phyloP scores from a whole-genome alignment of 2,329 filamentous ascomycete species.

The Colletotrichum camelliae region DNA sequence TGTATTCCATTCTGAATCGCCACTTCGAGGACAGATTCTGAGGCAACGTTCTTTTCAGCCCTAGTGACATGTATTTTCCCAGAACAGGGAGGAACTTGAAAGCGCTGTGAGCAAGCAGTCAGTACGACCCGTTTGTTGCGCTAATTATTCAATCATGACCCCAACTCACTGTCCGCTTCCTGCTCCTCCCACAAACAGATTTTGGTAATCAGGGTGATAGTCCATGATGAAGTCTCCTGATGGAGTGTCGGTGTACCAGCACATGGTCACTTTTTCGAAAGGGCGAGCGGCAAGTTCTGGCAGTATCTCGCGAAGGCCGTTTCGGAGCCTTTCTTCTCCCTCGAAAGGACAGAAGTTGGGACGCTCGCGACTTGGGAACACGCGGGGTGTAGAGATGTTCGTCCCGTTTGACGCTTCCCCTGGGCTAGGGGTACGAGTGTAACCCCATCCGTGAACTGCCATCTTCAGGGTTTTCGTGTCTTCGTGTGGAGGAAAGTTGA shows the following conservation, averaged over 20 bases:
- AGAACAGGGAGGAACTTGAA: constrained; percentile 32
- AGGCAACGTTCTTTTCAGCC: constrained; percentile 31
- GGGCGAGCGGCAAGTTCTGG: constrained; percentile 57
- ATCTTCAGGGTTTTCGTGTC: constrained; percentile 60
- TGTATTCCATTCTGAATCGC: constrained; percentile 25
- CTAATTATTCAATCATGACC: background rate
- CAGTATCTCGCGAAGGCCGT: constrained; percentile 58
- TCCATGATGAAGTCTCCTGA: constrained; percentile 65
- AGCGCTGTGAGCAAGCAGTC: constrained; percentile 6
- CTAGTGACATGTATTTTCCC: constrained; percentile 30
- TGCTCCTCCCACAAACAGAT: constrained; percentile 52
- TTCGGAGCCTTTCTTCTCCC: constrained; percentile 55
- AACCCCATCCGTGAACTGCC: constrained; percentile 65
- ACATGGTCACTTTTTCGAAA: constrained; percentile 58
- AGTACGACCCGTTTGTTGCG: background rate
- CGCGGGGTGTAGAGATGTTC: background rate
- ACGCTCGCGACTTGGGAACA: constrained; percentile 4
- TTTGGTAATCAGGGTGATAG: constrained; percentile 53
- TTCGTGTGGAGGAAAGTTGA: constrained; percentile 55
- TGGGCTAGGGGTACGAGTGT: constrained; percentile 34
- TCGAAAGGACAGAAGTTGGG: constrained; percentile 53
- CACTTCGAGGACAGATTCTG: constrained; percentile 30
- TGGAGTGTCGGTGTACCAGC: constrained; percentile 71
- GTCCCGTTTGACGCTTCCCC: background rate
- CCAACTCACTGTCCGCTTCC: constrained; percentile 44